Percentiles rank a stretch among this genome's conserved stretches.
Evolutionary conservation across 495 filamentous ascomycete species (phyloP).

Genomic region (Schizothecium vesticola): DNA sequence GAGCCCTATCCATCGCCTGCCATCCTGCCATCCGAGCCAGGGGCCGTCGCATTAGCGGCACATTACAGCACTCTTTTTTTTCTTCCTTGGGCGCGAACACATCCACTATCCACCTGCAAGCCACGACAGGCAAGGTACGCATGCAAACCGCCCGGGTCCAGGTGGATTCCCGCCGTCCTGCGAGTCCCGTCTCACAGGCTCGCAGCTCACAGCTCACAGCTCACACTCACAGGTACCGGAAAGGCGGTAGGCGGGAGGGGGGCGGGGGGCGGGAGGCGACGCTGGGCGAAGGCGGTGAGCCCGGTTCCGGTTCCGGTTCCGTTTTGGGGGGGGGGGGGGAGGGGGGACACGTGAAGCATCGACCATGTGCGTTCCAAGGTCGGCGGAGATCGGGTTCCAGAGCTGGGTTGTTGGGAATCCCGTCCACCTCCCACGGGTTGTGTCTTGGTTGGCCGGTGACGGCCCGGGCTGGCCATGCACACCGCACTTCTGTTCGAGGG

Average conservation of each 20-base stretch:
- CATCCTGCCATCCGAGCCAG: constrained; percentile 19
- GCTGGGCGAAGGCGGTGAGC: not conserved
- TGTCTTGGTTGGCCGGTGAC: not conserved
- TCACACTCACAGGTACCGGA: constrained; percentile 24
- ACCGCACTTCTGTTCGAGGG: constrained; percentile 4
- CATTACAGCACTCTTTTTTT: constrained; percentile 14
- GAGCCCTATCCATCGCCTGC: constrained; percentile 8
- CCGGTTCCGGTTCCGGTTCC: not conserved
- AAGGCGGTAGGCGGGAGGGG: constrained; percentile 24
- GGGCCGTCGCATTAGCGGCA: constrained; percentile 27
- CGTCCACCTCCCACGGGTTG: not conserved
- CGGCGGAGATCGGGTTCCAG: not conserved
- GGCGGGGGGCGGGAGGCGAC: not conserved
- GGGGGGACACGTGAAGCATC: constrained; percentile 25
- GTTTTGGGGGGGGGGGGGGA: not conserved
- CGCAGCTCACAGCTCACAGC: too few species aligned
- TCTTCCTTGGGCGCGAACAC: not conserved
- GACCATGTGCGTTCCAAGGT: constrained; percentile 13
- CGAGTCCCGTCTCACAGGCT: not conserved
- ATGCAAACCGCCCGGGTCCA: constrained; percentile 17
- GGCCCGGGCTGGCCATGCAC: not conserved
- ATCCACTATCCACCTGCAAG: constrained; percentile 21
- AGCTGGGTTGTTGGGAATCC: not conserved
- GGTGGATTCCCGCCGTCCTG: constrained; percentile 10
- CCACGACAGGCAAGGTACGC: constrained; percentile 22